Evolutionary conservation across 805 yeast genomes (phyloP), one percentile per base, ranked within the genome.

Genomic region (Metschnikowia orientalis): DNA sequence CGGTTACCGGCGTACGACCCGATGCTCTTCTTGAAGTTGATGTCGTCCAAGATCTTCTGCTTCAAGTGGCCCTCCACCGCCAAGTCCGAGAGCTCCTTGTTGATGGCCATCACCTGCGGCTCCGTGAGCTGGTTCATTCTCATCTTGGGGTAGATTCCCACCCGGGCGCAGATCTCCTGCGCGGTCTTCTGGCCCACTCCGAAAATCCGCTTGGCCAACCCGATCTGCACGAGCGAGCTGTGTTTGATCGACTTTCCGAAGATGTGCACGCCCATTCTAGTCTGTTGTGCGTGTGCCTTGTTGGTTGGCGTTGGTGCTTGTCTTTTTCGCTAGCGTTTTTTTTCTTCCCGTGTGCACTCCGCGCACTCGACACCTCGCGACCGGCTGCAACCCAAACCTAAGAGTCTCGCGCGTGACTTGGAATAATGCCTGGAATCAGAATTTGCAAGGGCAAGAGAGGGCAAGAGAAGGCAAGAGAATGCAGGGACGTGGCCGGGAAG

Each of bases 61-160:
- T 79, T 67, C 44, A 84, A 76, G 45, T 75, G 81, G 30, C 87
- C 86, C 53, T 89, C 97, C 30, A 90, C 82, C 8, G 84, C 76
- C 71, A 84, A 70, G 24, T 77, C 81, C 1, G 94, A 77, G 30
- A 92, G 69, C 56, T 92, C 96, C 56, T 88, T 90, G 23, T 95
- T 82, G 27, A 92, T 69, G 21, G 83, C 77, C 75, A 90, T 73
- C 27, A 88, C 71, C 50, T 88, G 95, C 17, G 87, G 84, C 60
- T 92, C 97, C 18, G 82, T 68, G 23, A 92, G 73, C 60, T 92
- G 95, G 56, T 85, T 92, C 84, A 89, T 81, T 62, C 95, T 77
- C 95, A 90, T 89, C 55, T 74, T 69, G 28, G 97, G 97, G 53
- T 89, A 90, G 39, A 92, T 74, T 8, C 95, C 96, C 14, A 90